phyloP scores from a whole-genome alignment of 1,139 yeast species.

The Hanseniaspora uvarum region DNA sequence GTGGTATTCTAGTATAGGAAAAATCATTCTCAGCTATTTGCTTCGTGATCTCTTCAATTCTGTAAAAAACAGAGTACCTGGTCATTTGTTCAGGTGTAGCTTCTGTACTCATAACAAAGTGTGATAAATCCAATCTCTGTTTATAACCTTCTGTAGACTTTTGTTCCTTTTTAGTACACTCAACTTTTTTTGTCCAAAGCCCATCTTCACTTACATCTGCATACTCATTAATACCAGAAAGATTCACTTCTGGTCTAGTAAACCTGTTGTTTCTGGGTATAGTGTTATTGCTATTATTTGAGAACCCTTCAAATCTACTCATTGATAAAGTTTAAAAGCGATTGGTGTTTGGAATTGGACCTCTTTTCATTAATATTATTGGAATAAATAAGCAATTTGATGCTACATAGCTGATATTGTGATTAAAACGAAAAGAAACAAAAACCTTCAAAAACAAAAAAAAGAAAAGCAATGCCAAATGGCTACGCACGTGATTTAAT shows the following conservation, averaged over 20 bases:
- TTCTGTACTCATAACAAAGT: constrained; percentile 38
- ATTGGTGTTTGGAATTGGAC: no score
- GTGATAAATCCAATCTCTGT: constrained; percentile 29
- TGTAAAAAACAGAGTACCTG: constrained; percentile 61
- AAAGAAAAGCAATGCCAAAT: neutral
- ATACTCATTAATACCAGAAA: neutral
- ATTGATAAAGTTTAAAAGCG: neutral
- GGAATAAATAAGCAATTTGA: neutral
- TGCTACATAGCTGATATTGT: no score
- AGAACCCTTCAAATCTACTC: constrained; percentile 4
- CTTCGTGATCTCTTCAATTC: constrained; percentile 72
- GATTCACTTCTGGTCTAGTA: neutral
- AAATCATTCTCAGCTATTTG: constrained; percentile 43
- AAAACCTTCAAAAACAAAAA: no score
- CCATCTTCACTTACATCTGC: constrained; percentile 20
- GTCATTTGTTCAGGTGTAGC: constrained; percentile 79
- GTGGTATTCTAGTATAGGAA: constrained; percentile 26
- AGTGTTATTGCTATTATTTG: neutral
- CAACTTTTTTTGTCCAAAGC: constrained; percentile 14
- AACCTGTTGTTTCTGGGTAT: constrained; percentile 2
- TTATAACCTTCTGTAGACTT: neutral
- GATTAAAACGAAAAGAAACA: no score
- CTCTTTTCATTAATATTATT: neutral
- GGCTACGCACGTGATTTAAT: no score
- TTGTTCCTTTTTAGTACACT: neutral